phyloP scores from a whole-genome alignment of 345 rosid genomes.

The Barbarea vulgaris region DNA sequence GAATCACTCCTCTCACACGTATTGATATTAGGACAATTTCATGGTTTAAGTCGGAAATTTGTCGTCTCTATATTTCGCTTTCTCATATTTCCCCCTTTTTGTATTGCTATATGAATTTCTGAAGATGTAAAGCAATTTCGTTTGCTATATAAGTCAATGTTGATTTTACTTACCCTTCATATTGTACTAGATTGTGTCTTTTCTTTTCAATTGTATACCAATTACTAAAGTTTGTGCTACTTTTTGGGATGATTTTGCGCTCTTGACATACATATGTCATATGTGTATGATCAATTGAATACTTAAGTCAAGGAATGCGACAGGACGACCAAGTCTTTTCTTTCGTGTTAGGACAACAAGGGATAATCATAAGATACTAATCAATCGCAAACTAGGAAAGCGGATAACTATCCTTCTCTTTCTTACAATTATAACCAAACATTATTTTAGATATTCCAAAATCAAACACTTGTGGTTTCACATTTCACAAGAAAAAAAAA shows the following conservation, averaged over 20 bases:
- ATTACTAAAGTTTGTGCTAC: background rate
- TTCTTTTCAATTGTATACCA: background rate
- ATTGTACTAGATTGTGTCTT: background rate
- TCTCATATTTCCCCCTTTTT: background rate
- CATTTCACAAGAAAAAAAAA: background rate
- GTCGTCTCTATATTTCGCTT: background rate
- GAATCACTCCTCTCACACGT: slow-evolving; percentile 11
- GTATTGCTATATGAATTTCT: background rate
- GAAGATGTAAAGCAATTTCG: slow-evolving; percentile 6
- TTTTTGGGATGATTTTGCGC: background rate
- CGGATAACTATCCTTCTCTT: background rate
- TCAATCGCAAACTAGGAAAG: background rate
- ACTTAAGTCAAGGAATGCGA: background rate
- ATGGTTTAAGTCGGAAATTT: slow-evolving; percentile 3
- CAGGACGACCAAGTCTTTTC: slow-evolving; percentile 5
- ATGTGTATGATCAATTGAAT: background rate
- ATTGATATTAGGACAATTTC: slow-evolving; percentile 2
- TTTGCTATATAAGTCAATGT: background rate
- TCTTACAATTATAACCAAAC: background rate
- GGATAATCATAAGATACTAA: no score
- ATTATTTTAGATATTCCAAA: background rate
- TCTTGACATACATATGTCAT: no score
- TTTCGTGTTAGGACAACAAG: background rate
- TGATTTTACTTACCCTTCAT: background rate
- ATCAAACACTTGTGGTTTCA: background rate